phyloP scores from a whole-genome alignment of 768 basidiomycete species.

The Termitomyces sp. region DNA sequence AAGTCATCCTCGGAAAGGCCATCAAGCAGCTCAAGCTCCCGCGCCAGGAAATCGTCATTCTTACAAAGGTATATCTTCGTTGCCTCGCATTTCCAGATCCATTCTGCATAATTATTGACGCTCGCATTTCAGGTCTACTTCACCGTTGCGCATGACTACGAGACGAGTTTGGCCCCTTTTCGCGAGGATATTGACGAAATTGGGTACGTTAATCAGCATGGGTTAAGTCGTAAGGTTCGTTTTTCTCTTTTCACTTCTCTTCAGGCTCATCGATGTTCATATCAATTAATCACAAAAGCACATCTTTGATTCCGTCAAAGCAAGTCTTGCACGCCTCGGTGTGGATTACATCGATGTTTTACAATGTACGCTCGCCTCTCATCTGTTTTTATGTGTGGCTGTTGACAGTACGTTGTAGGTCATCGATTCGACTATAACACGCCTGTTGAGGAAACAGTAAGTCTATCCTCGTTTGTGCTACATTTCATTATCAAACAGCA shows the following conservation, averaged over 20 bases:
- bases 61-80: conserved; percentile 52
- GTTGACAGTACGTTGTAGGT: conserved; percentile 19
- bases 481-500: neutral
- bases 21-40: no score
- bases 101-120: neutral
- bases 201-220: conserved; percentile 55
- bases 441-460: conserved; percentile 51
- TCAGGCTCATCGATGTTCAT: neutral
- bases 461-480: neutral
- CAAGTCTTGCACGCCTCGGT: conserved; percentile 59
- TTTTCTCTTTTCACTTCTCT: neutral
- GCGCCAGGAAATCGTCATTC: conserved; percentile 55
- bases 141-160: conserved; percentile 22
- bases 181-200: conserved; percentile 23
- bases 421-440: conserved; percentile 54
- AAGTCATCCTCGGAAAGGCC: no score
- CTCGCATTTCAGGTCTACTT: conserved; percentile 27
- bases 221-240: conserved; percentile 26
- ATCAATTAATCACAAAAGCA: conserved; percentile 34
- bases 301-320: conserved; percentile 66
- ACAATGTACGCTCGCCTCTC: conserved; percentile 40
- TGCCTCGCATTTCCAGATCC: neutral
- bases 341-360: conserved; percentile 74
- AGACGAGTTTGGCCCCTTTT: conserved; percentile 2
- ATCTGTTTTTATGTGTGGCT: no score